Evolutionary conservation across 371 early-diverging fungal genomes (phyloP).

Genomic region (Lichtheimia corymbifera): DNA sequence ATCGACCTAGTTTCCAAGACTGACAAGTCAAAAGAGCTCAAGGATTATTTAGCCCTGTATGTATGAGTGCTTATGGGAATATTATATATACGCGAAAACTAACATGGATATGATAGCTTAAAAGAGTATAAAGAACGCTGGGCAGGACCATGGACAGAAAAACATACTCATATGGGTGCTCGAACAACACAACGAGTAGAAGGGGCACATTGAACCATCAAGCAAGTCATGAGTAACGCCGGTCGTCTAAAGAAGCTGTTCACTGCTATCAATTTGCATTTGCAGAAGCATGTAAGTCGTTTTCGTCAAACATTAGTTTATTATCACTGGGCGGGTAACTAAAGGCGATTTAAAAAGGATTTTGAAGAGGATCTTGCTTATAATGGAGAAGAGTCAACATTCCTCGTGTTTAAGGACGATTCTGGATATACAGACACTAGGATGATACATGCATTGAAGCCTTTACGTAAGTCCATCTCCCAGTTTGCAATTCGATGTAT

Average conservation of each 20-base stretch:
- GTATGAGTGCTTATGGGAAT: no score
- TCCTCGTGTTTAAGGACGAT: not conserved
- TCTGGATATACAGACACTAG: not conserved
- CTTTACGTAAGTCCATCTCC: not conserved
- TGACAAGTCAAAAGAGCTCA: no score
- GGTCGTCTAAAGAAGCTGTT: not conserved
- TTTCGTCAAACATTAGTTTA: not conserved
- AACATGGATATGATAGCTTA: no score
- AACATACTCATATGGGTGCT: constrained; percentile 8
- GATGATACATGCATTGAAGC: not conserved
- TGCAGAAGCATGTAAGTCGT: constrained; percentile 4
- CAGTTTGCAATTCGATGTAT: not conserved
- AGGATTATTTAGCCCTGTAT: no score
- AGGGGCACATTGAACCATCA: constrained; percentile 10
- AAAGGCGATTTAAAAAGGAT: constrained; percentile 1
- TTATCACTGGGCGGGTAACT: not conserved
- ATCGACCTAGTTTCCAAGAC: no score
- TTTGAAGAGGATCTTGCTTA: not conserved
- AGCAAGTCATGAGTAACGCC: not conserved
- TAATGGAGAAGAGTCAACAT: not conserved
- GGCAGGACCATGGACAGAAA: constrained; percentile 8
- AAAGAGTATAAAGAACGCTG: constrained; percentile 11
- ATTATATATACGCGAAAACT: no score
- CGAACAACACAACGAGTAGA: constrained; percentile 13
- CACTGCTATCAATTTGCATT: not conserved